A percentile compares a stretch with the other conserved stretches of the same genome.
Conservation (phyloP, 768 basidiomycete species). For the Pulveroboletus sp. region DNA sequence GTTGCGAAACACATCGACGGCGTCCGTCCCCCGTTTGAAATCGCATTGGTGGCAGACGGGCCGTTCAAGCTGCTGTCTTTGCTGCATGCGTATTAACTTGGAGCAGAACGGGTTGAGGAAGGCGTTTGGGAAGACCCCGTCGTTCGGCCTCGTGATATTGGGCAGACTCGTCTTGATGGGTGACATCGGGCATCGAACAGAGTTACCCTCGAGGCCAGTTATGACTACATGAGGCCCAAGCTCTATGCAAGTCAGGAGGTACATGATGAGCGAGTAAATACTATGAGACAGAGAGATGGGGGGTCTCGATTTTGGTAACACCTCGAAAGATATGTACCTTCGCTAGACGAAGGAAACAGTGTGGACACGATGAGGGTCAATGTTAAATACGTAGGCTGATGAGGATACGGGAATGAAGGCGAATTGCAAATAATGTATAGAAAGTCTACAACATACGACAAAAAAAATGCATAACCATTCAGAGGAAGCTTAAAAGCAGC, state of each 20-base stretch:
- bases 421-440: background rate
- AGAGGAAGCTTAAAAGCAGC: constrained; percentile 17
- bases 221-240: constrained; percentile 7
- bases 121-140: constrained; percentile 26
- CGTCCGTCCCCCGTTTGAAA: constrained; percentile 40
- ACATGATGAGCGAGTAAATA: background rate
- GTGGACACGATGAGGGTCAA: constrained; percentile 1
- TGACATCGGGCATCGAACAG: background rate
- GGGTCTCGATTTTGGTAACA: background rate
- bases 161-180: constrained; percentile 1
- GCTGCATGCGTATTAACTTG: constrained; percentile 36
- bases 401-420: background rate
- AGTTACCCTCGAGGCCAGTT: background rate
- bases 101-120: constrained; percentile 32
- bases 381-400: background rate
- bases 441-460: background rate
- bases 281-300: background rate
- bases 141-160: constrained; percentile 5
- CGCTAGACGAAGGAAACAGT: background rate
- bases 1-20: constrained; percentile 15
- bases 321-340: constrained; percentile 1
- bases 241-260: constrained; percentile 1
- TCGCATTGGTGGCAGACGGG: constrained; percentile 34
- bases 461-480: constrained; percentile 6
- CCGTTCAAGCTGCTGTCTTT: constrained; percentile 13